Evolutionary conservation across 176 grass and related monocot species (phyloP), one percentile per base, ranked within the genome.

Genomic region (Canna indica): DNA sequence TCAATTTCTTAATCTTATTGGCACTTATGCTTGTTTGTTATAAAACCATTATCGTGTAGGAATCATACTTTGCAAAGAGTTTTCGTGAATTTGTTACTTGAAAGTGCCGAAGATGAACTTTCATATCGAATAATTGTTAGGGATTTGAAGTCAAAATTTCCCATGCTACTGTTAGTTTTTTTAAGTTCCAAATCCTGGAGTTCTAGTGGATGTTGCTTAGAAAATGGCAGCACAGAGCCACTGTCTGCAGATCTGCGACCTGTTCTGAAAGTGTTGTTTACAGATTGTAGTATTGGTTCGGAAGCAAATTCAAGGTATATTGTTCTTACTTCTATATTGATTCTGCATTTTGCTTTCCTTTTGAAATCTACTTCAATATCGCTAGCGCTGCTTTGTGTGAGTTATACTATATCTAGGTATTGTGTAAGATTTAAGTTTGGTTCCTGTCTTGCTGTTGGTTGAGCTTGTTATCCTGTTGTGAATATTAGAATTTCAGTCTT

Each of bases 41-140:
- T n/a, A n/a, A n/a, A n/a, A n/a, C n/a, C n/a, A n/a, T n/a, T n/a
- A n/a, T n/a, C n/a, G 24, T 74, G 70, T 81, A 92, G 94, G 82
- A 65, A 67, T 46, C 81, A 92, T 69, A 90, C 81, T 29, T 45
- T 92, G 30, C 79, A 83, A 85, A 83, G 77, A 75, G 56, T 92
- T 61, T 87, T 97, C 81, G 86, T 83, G 60, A 87, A 87, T 80
- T 57, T 90, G 59, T 69, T 97, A 62, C 81, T 97, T 7, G 78
- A 92, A 89, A 73, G 77, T 38, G 94, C 89, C 29, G 86, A 97
- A 77, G 86, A 97, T 77, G 94, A 97, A 78, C 86, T 88, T 63
- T 92, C 86, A 85, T 97, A 92, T 58, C 81, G 94, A 28, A 90
- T 90, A 47, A 17, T 97, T 61, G 82, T 97, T 66, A 90, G 65